Percentiles rank a stretch among this genome's conserved stretches.
Conservation (phyloP, 345 rosid genomes). For the Hibiscus trionum region DNA sequence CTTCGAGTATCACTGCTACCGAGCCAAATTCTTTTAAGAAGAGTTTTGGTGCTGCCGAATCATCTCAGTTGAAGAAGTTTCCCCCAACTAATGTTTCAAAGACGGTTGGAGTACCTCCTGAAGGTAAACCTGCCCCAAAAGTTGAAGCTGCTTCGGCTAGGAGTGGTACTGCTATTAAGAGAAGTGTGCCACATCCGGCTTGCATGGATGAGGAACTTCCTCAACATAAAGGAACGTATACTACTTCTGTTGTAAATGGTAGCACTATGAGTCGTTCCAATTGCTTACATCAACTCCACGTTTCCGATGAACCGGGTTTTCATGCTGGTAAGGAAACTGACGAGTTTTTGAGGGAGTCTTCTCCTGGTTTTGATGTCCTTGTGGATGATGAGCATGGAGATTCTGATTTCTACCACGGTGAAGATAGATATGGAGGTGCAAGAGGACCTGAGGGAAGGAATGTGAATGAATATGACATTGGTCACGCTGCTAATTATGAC, state of each 20-base stretch:
- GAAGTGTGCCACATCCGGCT: conserved; percentile 25
- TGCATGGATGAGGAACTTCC: conserved; percentile 35
- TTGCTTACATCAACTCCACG: conserved; percentile 36
- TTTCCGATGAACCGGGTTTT: conserved; percentile 39
- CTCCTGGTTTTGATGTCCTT: conserved; percentile 96
- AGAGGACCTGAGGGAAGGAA: conserved; percentile 51
- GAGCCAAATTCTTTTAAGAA: conserved; percentile 34
- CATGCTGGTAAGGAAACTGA: conserved; percentile 59
- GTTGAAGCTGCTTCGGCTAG: conserved; percentile 23
- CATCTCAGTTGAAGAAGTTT: conserved; percentile 29
- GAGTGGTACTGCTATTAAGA: conserved; percentile 25
- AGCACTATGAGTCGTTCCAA: conserved; percentile 25
- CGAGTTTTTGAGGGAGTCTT: conserved; percentile 65
- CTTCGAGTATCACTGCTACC: conserved; percentile 18
- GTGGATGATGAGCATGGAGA: conserved; percentile 75
- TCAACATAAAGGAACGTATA: conserved; percentile 23
- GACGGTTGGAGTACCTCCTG: conserved; percentile 23
- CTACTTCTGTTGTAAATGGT: conserved; percentile 32
- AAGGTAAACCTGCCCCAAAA: conserved; percentile 26
- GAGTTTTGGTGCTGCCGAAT: conserved; percentile 27
- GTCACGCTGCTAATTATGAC: conserved; percentile 38
- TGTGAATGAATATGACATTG: conserved; percentile 43
- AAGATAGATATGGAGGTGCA: conserved; percentile 54
- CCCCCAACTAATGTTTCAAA: conserved; percentile 26
- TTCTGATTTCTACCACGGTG: conserved; percentile 57